A percentile compares a stretch with the other conserved stretches of the same genome.
Conservation (phyloP, 2,329 filamentous ascomycete species). For the Penicillium sp. region DNA sequence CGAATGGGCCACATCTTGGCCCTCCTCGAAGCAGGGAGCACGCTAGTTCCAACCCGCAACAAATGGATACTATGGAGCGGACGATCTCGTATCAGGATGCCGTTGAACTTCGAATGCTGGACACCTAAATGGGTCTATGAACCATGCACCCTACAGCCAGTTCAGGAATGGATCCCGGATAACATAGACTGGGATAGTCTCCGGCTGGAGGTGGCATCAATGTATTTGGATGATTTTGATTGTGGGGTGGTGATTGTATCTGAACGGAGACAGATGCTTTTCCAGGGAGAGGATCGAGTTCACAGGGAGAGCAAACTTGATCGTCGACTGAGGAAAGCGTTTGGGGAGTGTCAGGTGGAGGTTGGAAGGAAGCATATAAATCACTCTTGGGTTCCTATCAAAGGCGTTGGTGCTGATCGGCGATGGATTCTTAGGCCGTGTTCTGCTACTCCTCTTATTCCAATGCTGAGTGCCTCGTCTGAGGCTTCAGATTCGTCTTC, state of each 20-base stretch:
- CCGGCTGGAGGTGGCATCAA: constrained; percentile 6
- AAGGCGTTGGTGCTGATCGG: constrained; percentile 6
- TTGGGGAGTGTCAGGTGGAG: constrained; percentile 4
- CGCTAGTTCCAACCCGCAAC: constrained; percentile 6
- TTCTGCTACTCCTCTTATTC: constrained; percentile 11
- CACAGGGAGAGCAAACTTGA: constrained; percentile 6
- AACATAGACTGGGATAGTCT: constrained; percentile 12
- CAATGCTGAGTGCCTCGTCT: background rate
- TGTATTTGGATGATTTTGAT: constrained; percentile 9
- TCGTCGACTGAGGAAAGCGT: background rate
- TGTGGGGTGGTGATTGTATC: constrained; percentile 8
- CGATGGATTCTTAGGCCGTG: constrained; percentile 4
- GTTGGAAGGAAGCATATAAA: constrained; percentile 5
- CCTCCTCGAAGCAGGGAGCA: constrained; percentile 3
- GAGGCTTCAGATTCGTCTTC: background rate
- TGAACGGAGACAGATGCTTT: constrained; percentile 5
- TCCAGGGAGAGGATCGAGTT: constrained; percentile 4
- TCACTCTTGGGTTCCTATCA: constrained; percentile 7
- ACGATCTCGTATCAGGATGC: constrained; percentile 4
- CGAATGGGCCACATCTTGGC: constrained; percentile 3
- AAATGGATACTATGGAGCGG: constrained; percentile 10
- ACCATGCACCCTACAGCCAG: background rate
- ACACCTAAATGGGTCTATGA: constrained; percentile 7
- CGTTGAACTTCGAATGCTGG: constrained; percentile 7
- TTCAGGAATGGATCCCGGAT: constrained; percentile 4